phyloP scores from a whole-genome alignment of 2,329 filamentous ascomycete species.

The Westerdykella sp. region DNA sequence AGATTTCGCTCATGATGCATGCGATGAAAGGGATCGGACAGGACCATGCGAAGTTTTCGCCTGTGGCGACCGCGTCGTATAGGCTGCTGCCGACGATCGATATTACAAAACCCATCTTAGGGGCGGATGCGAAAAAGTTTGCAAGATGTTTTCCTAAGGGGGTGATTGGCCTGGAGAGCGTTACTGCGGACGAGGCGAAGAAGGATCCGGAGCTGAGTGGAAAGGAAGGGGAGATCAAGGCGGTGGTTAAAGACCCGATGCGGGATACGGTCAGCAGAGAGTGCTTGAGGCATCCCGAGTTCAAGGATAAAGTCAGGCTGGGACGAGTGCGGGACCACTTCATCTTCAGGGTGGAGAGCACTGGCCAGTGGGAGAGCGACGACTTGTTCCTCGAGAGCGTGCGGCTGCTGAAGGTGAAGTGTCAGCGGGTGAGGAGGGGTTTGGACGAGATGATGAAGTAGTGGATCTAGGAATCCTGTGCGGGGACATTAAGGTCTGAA shows the following conservation, averaged over 20 bases:
- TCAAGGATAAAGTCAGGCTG: slow-evolving; percentile 90
- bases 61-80: slow-evolving; percentile 91
- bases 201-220: slow-evolving; percentile 61
- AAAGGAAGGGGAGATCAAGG: slow-evolving; percentile 74
- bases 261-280: slow-evolving; percentile 93
- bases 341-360: slow-evolving; percentile 92
- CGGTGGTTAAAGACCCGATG: slow-evolving; percentile 81
- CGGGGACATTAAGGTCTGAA: neutral
- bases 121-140: slow-evolving; percentile 83
- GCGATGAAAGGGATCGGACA: slow-evolving; percentile 90
- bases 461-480: neutral
- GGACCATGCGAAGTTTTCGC: slow-evolving; percentile 96
- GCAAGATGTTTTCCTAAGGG: slow-evolving; percentile 80
- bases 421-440: slow-evolving; percentile 64
- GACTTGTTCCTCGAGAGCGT: slow-evolving; percentile 88
- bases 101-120: slow-evolving; percentile 77
- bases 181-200: slow-evolving; percentile 61
- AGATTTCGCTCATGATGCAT: slow-evolving; percentile 80
- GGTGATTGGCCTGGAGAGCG: slow-evolving; percentile 72
- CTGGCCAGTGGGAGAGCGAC: slow-evolving; percentile 91
- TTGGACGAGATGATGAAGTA: slow-evolving; percentile 45
- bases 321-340: slow-evolving; percentile 91
- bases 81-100: slow-evolving; percentile 81
- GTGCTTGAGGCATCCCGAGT: slow-evolving; percentile 84
- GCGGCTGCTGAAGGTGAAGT: slow-evolving; percentile 79